Evolutionary conservation across 257 asterid genomes (phyloP), one percentile per base, ranked within the genome.

Genomic region (Salvia hispanica): DNA sequence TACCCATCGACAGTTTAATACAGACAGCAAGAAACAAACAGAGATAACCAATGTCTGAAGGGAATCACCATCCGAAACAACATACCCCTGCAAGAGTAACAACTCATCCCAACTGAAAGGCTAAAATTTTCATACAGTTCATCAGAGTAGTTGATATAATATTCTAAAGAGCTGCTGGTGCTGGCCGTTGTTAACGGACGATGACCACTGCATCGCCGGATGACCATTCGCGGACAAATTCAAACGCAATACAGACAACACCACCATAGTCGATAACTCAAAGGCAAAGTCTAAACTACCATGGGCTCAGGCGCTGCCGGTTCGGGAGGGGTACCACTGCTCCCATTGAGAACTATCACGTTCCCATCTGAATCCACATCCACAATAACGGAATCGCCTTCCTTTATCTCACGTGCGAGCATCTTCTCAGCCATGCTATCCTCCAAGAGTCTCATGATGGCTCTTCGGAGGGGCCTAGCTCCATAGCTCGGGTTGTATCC

Each of bases 341-440:
- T 68, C 7, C 91, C 92, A 44, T 85, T 88, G 25, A 85, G 85
- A 56, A 88, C 92, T 0, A 80, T 74, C 67, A 83, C 89, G 2
- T 87, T 85, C n/a, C 93, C 95, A 34, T 86, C 91, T 3, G 86
- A 76, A 71, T 85, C 87, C 11, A 80, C 96, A 48, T 84, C 89
- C 0, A 86, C 84, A 5, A 81, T 76, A 3, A 89, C 88, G 0
- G 89, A 77, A 58, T 92, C 95, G 0, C 95, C 95, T 62, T 85
- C 91, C 72, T 85, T 87, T 67, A 87, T 80, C 45, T 84, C 83
- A 0, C 90, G 78, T 0, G 87, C 83, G 12, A 89, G 86, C 82
- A 89, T 81, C 77, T 77, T 84, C 83, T 92, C 96, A 0, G 96
- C 96, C 96, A 92, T 85, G 77, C 84, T 79, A 43, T 92, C 96